Evolutionary conservation across 2,329 filamentous ascomycete genomes (phyloP).

Genomic region (Aspergillus melleus): DNA sequence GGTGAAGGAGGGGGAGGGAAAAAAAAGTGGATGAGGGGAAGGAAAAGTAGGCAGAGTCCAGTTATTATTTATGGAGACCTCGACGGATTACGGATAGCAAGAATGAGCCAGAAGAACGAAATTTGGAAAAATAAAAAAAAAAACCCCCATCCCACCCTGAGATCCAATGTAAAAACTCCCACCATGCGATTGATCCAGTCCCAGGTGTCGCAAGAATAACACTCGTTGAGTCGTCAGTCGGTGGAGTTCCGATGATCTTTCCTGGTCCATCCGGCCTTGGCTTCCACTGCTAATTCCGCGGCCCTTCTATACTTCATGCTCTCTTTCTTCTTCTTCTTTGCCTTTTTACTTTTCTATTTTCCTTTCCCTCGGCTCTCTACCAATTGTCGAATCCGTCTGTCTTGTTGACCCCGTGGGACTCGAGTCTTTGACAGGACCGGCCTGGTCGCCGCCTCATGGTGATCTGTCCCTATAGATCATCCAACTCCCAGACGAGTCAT

Average conservation of each 20-base stretch:
- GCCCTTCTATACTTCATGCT: background rate
- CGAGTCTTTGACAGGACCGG: too few relatives aligned
- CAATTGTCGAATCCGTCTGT: too few relatives aligned
- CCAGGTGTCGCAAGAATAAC: background rate
- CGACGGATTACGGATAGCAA: too few relatives aligned
- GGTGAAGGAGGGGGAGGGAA: slow-evolving; percentile 1
- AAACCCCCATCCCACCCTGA: background rate
- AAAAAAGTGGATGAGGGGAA: slow-evolving; percentile 2
- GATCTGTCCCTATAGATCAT: too few relatives aligned
- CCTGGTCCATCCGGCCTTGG: background rate
- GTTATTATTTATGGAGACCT: background rate
- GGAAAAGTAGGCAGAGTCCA: slow-evolving; percentile 1
- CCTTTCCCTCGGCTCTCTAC: too few relatives aligned
- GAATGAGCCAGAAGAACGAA: background rate
- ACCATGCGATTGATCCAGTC: background rate
- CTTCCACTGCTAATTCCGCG: background rate
- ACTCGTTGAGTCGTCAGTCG: slow-evolving; percentile 10
- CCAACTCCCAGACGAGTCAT: slow-evolving; percentile 1
- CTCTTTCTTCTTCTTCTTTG: background rate
- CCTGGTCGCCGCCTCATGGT: background rate
- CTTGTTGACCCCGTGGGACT: too few relatives aligned
- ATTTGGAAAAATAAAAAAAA: slow-evolving; percentile 7
- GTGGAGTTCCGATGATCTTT: slow-evolving; percentile 12
- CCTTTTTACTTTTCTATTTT: too few relatives aligned
- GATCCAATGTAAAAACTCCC: background rate